phyloP scores from a whole-genome alignment of 2,329 filamentous ascomycete genomes.

The Aspergillus sp. region DNA sequence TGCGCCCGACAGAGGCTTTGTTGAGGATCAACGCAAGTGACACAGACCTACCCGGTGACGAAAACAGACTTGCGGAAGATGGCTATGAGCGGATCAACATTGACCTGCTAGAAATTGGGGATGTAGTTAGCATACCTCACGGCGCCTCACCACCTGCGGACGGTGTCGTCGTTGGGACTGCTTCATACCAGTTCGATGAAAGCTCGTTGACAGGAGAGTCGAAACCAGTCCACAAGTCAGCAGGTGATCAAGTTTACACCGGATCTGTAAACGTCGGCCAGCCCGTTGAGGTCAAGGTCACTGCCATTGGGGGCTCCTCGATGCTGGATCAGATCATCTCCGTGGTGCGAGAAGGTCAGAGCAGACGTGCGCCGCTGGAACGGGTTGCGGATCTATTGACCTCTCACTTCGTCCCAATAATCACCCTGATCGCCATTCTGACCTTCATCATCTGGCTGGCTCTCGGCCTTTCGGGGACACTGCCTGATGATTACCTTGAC shows the following conservation, averaged over 20 bases:
- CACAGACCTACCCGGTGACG: background rate
- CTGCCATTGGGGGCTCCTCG: conserved; percentile 48
- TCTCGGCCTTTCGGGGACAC: conserved; percentile 45
- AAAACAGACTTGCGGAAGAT: conserved; percentile 11
- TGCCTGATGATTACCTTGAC: conserved; percentile 54
- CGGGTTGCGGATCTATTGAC: conserved; percentile 50
- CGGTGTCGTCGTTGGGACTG: conserved; percentile 60
- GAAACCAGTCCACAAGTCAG: conserved; percentile 45
- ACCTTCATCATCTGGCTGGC: conserved; percentile 52
- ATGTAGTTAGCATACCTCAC: conserved; percentile 72
- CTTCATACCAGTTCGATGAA: conserved; percentile 76
- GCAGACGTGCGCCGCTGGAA: conserved; percentile 51
- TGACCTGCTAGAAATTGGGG: conserved; percentile 73
- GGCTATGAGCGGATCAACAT: conserved; percentile 53
- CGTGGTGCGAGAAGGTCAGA: conserved; percentile 53
- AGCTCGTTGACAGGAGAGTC: conserved; percentile 74
- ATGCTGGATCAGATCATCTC: conserved; percentile 54
- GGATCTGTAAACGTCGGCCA: conserved; percentile 52
- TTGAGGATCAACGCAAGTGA: conserved; percentile 52
- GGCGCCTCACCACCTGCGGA: conserved; percentile 85
- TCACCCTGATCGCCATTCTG: conserved; percentile 50
- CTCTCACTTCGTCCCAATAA: conserved; percentile 52
- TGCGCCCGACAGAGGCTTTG: conserved; percentile 75
- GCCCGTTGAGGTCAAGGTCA: conserved; percentile 47
- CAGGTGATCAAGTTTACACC: conserved; percentile 47